Percentiles rank a stretch among this genome's conserved stretches.
Conservation (phyloP, 441 rosid genomes). For the Macaranga tanarius region DNA sequence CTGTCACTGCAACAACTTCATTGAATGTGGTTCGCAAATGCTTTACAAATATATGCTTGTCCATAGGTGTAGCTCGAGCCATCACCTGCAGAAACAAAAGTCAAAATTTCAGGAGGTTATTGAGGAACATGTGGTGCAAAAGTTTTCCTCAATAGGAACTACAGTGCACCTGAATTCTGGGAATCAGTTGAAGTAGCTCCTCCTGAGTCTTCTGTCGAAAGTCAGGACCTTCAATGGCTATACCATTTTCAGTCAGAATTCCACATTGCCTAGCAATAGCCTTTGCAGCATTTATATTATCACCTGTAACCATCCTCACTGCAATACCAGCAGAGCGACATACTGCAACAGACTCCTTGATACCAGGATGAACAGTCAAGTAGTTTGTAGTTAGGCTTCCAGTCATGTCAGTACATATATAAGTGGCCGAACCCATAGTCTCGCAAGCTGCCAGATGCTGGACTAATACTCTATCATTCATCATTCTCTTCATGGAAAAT, state of each 20-base stretch:
- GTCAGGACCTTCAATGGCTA: conserved; percentile 32
- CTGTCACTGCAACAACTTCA: conserved; percentile 60
- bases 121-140: not conserved
- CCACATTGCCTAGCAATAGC: conserved; percentile 60
- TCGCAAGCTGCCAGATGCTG: conserved; percentile 53
- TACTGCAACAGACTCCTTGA: conserved; percentile 39
- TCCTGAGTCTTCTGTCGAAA: conserved; percentile 44
- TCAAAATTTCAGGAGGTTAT: not conserved
- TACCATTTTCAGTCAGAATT: conserved; percentile 39
- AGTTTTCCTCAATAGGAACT: not conserved
- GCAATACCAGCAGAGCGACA: conserved; percentile 49
- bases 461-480: conserved; percentile 49
- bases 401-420: conserved; percentile 52
- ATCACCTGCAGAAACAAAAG: conserved; percentile 34
- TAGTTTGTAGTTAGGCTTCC: conserved; percentile 44
- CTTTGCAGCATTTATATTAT: conserved; percentile 47
- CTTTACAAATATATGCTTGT: conserved; percentile 56
- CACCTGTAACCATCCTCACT: conserved; percentile 62
- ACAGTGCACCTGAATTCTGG: conserved; percentile 76
- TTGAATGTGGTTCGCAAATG: conserved; percentile 50
- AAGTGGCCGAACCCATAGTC: conserved; percentile 57
- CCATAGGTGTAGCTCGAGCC: conserved; percentile 55
- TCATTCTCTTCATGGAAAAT: conserved; percentile 60
- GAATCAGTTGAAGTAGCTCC: conserved; percentile 57
- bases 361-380: conserved; percentile 52